Evolutionary conservation across 345 rosid genomes (phyloP), one percentile per base, ranked within the genome.

Genomic region (Kandelia obovata): DNA sequence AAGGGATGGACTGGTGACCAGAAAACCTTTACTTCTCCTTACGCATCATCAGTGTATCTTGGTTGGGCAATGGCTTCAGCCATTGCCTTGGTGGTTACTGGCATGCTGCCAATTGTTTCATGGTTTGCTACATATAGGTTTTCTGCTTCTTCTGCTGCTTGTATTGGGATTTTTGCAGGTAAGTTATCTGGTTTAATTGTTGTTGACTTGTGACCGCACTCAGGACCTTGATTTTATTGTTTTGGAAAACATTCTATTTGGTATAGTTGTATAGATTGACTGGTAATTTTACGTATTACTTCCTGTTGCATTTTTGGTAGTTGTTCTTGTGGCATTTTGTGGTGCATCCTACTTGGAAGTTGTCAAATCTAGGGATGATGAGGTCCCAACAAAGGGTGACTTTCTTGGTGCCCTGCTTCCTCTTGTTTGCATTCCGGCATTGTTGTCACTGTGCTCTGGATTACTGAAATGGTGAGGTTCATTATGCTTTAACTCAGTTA

Each of bases 21-120:
- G 67, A 79, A 83, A 72, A 79, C 80, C 83, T 84, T 83, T 72
- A 73, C 73, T 57, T 92, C 99, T 77, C 90, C 96, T 51, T 96
- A 96, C 79, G 83, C 87, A 70, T 96, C 99, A 75, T 81, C 97
- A 52, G 86, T 80, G 46, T 96, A 90, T 82, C 81, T 96, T 79
- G 99, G 99, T 56, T 96, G 98, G 98, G 96, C 96, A 56, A 89
- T 96, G 91, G 95, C 99, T 68, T 85, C 96, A 77, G 98, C 83
- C 64, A 87, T 96, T 80, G 92, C 97, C 74, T 79, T 96, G 73
- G 83, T 88, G 62, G 98, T 92, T 71, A 89, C 96, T 52, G 97
- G 96, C 67, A 83, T 90, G 80, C 86, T 96, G 72, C 99, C 99
- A 57, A 90, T 96, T 75, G 74, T 90, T 81, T 96, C 99, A 57